phyloP scores from a whole-genome alignment of 176 grass and related monocot genomes.

The Metroxylon sagu region DNA sequence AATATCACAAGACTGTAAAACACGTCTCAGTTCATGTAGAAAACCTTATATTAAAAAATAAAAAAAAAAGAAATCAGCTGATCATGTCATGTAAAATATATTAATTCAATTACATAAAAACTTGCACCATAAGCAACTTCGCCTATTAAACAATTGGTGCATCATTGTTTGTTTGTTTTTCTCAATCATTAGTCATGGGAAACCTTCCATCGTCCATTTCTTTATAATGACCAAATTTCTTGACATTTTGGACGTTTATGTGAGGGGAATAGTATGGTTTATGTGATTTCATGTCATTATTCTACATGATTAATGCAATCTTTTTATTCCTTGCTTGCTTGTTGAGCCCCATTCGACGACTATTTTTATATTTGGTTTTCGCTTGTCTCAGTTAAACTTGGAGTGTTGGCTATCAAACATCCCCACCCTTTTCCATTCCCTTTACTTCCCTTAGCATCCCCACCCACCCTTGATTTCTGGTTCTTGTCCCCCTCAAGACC shows the following conservation, averaged over 20 bases:
- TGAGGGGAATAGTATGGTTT: too few relatives aligned
- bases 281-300: too few relatives aligned
- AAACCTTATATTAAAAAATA: not conserved
- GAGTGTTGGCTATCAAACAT: not conserved
- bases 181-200: not conserved
- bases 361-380: not conserved
- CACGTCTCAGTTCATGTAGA: not conserved
- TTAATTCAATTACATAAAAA: not conserved
- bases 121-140: conserved; percentile 2
- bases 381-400: not conserved
- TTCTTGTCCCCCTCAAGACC: conserved; percentile 6
- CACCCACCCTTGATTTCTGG: conserved; percentile 2
- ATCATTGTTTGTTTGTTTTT: conserved; percentile 1
- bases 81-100: not conserved
- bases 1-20: too few relatives aligned
- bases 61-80: not conserved
- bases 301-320: too few relatives aligned
- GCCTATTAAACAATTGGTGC: conserved; percentile 4
- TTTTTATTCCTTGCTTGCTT: too few relatives aligned
- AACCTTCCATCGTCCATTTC: too few relatives aligned
- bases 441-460: not conserved
- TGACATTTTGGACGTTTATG: too few relatives aligned
- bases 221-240: too few relatives aligned
- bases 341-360: not conserved
- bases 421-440: not conserved